Evolutionary conservation across 2,329 filamentous ascomycete species (phyloP).

Genomic region (Stachybotrys chartarum): DNA sequence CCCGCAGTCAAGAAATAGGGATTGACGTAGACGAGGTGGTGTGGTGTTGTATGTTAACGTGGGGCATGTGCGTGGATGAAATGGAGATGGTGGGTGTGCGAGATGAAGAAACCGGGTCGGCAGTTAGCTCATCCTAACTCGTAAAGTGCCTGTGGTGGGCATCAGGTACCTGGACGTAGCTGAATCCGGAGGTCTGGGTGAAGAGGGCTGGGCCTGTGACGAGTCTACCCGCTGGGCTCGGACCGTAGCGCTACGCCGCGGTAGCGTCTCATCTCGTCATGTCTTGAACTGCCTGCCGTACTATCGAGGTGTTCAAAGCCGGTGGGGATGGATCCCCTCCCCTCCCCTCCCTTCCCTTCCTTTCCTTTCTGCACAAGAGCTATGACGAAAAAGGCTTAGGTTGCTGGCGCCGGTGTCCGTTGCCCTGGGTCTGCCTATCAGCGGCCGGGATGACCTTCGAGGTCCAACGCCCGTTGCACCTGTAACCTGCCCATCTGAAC

Average conservation of each 20-base stretch:
- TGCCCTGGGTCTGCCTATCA: background rate
- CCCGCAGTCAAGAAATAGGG: background rate
- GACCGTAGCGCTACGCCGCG: background rate
- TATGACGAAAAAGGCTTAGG: background rate
- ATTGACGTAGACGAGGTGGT: background rate
- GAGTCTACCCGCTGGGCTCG: background rate
- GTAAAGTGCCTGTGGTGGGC: background rate
- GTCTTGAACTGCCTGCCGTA: background rate
- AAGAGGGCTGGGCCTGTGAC: background rate
- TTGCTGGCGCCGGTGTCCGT: background rate
- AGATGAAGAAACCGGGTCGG: background rate
- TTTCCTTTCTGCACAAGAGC: background rate
- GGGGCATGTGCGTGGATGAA: background rate
- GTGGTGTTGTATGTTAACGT: background rate
- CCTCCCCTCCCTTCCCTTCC: background rate
- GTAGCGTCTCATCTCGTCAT: background rate
- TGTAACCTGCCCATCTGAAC: background rate
- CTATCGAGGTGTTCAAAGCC: background rate
- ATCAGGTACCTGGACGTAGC: background rate
- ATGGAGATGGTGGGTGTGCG: background rate
- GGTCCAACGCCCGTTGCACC: background rate
- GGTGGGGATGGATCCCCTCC: background rate
- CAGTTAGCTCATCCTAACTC: background rate
- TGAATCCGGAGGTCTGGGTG: slow-evolving; percentile 11
- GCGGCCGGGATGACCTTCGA: background rate